These are phyloP conservation scores for Heracleum sosnowskyi DNA, from an alignment of 129 eudicot species.

Conservation along the genomic window DNA sequence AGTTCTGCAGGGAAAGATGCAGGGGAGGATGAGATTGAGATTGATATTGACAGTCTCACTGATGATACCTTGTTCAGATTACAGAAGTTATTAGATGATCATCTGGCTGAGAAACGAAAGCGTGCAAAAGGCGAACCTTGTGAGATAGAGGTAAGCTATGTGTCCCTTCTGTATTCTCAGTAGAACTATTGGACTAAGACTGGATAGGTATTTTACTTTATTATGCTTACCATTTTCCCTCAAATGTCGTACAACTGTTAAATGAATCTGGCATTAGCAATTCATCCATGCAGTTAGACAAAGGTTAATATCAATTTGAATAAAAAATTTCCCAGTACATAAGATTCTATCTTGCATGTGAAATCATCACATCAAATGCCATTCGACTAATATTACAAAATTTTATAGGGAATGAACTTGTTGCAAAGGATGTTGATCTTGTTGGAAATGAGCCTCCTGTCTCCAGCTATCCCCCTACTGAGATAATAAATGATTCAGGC, in stretches of 20 bases:
- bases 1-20: conserved; percentile 41
- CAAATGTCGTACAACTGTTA: conserved; percentile 42
- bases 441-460: conserved; percentile 80
- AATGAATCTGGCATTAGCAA: conserved; percentile 83
- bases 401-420: conserved; percentile 39
- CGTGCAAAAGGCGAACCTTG: conserved; percentile 48
- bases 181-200: background rate
- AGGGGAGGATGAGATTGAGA: conserved; percentile 80
- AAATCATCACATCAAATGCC: background rate
- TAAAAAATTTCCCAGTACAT: background rate
- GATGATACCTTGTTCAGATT: conserved; percentile 47
- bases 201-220: background rate
- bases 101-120: conserved; percentile 38
- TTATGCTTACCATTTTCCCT: conserved; percentile 1
- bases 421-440: conserved; percentile 55
- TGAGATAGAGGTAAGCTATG: conserved; percentile 57
- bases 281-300: conserved; percentile 66
- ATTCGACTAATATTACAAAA: background rate
- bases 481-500: conserved; percentile 35
- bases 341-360: background rate
- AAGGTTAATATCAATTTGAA: conserved; percentile 35
- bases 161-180: background rate
- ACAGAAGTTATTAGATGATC: conserved; percentile 53
- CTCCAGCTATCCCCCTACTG: conserved; percentile 54
- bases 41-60: conserved; percentile 64